These are phyloP conservation scores for Serendipita vermifera DNA, from an alignment of 768 basidiomycete species.

Conservation along the genomic window DNA sequence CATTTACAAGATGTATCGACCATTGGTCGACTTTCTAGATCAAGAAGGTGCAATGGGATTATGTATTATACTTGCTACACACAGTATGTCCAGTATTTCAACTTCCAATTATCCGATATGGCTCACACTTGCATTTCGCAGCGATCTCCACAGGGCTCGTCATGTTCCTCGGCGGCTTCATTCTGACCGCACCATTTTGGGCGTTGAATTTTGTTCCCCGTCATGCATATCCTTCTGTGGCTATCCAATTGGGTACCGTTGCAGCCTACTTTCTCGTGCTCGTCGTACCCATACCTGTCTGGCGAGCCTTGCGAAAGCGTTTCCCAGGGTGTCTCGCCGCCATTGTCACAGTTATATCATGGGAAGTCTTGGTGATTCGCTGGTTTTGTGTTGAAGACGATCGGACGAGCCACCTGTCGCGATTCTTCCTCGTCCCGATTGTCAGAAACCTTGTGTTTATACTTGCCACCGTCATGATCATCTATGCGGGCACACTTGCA, in stretches of 20 bases:
- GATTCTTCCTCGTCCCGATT: neutral
- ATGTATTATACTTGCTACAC: neutral
- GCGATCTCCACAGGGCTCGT: neutral
- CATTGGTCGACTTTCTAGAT: neutral
- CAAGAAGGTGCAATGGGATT: neutral
- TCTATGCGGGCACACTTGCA: slow-evolving; percentile 4
- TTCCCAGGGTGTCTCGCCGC: slow-evolving; percentile 5
- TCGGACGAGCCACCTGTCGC: neutral
- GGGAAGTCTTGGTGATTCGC: slow-evolving; percentile 1
- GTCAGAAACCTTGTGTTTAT: neutral
- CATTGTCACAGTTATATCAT: neutral
- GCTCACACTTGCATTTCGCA: neutral
- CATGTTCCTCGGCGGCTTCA: slow-evolving; percentile 7
- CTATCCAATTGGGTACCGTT: neutral
- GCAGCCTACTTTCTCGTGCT: slow-evolving; percentile 5
- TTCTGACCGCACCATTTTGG: neutral
- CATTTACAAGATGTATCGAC: neutral
- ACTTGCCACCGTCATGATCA: neutral
- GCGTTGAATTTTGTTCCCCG: neutral
- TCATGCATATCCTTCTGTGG: neutral
- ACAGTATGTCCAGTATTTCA: slow-evolving; percentile 1
- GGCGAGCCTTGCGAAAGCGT: neutral
- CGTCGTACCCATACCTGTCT: neutral
- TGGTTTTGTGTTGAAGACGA: slow-evolving; percentile 6
- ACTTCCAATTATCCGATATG: neutral